Conservation (phyloP, 352 stramenopile genomes). For the Pythium pectinolyticum region DNA sequence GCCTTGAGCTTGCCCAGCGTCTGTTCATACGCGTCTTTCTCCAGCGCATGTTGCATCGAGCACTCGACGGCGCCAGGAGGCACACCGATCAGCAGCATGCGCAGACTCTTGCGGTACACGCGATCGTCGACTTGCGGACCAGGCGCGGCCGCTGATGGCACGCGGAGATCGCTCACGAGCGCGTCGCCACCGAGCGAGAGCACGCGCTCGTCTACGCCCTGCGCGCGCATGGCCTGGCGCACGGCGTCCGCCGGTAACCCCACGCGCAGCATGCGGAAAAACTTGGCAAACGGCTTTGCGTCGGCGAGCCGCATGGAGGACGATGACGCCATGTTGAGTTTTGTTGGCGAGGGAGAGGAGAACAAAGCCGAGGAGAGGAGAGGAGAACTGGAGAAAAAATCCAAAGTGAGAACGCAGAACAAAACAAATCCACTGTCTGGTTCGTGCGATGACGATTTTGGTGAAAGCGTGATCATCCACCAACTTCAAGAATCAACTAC, state of each 20-base stretch:
- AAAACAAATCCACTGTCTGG: background rate
- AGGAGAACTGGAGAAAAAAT: slow-evolving; percentile 1
- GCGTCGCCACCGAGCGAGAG: slow-evolving; percentile 15
- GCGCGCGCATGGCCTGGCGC: slow-evolving; percentile 13
- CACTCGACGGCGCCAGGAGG: slow-evolving; percentile 16
- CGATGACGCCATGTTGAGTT: slow-evolving; percentile 5
- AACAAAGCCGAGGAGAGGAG: background rate
- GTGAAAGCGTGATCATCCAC: background rate
- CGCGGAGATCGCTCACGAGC: background rate
- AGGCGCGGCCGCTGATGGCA: background rate
- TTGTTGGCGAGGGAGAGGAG: no score
- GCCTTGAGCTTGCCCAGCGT: slow-evolving; percentile 18
- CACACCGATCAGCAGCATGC: slow-evolving; percentile 23
- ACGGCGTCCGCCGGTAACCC: slow-evolving; percentile 16
- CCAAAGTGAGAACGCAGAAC: background rate
- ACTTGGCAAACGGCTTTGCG: slow-evolving; percentile 13
- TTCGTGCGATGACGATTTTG: background rate
- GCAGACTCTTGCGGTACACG: slow-evolving; percentile 20
- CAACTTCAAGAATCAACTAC: no score
- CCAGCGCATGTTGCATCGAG: background rate
- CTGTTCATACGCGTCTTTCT: slow-evolving; percentile 18
- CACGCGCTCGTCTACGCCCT: slow-evolving; percentile 16
- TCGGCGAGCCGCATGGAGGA: slow-evolving; percentile 5
- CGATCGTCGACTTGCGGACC: slow-evolving; percentile 10
- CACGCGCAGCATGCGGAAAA: slow-evolving; percentile 25